Evolutionary conservation across 2,329 filamentous ascomycete species (phyloP).

Genomic region (Penicillium sp.): DNA sequence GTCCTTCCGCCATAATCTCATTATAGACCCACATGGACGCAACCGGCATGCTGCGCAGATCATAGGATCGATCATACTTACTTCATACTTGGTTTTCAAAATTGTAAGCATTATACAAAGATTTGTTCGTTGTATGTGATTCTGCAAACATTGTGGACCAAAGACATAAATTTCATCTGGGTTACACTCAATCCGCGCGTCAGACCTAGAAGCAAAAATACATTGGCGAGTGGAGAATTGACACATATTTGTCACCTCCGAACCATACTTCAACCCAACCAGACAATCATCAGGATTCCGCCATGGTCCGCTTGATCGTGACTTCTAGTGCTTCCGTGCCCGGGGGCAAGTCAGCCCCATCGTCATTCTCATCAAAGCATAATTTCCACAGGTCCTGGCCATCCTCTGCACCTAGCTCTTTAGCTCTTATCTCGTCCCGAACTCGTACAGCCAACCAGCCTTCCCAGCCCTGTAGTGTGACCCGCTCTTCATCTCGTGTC

Average conservation of each 20-base stretch:
- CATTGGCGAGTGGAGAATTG: background rate
- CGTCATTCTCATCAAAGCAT: background rate
- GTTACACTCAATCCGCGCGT: background rate
- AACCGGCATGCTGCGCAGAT: background rate
- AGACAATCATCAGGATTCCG: background rate
- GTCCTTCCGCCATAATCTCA: background rate
- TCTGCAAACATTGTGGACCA: no score
- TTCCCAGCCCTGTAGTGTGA: constrained; percentile 2
- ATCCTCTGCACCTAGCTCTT: background rate
- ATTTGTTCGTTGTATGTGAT: no score
- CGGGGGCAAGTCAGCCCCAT: background rate
- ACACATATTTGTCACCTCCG: background rate
- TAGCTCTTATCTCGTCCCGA: background rate
- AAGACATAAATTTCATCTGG: background rate
- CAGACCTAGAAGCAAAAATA: background rate
- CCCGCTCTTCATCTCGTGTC: background rate
- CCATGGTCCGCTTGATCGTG: background rate
- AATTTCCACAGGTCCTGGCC: background rate
- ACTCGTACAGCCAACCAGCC: background rate
- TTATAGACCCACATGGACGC: background rate
- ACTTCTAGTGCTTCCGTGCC: background rate
- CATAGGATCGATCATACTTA: background rate
- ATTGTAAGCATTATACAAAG: background rate
- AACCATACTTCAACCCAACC: background rate
- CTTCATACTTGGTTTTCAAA: no score